Conservation (phyloP, 73 alveolate genomes). For the Strombidium stylifer region DNA sequence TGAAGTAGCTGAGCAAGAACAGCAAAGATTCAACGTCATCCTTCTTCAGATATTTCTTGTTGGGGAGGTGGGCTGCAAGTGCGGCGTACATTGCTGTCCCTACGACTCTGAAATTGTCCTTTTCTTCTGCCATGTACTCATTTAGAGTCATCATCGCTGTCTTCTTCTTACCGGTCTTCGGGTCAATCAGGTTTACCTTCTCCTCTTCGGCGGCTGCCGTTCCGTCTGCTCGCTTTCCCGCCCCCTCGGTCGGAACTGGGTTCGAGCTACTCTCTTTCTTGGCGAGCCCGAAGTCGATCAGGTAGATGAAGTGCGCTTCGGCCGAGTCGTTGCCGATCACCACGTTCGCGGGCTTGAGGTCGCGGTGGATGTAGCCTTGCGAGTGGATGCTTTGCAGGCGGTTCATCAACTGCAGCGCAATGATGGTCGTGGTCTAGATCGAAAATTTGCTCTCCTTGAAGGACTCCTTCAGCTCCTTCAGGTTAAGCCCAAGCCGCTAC, state of each 20-base stretch:
- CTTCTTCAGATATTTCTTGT: conserved; percentile 11
- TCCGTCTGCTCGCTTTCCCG: no score
- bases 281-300: conserved; percentile 55
- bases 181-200: no score
- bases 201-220: no score
- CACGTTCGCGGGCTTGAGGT: conserved; percentile 61
- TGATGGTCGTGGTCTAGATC: conserved; percentile 17
- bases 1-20: conserved; percentile 30
- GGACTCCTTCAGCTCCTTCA: conserved; percentile 21
- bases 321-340: conserved; percentile 18
- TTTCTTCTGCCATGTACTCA: no score
- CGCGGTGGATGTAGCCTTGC: conserved; percentile 56
- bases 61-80: conserved; percentile 48
- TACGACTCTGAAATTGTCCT: conserved; percentile 26
- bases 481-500: conserved; percentile 17
- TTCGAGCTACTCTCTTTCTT: conserved; percentile 14
- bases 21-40: conserved; percentile 46
- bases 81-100: conserved; percentile 67
- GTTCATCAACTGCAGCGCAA: conserved; percentile 20
- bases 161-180: no score
- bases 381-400: conserved; percentile 33
- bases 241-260: neutral
- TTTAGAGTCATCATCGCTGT: no score
- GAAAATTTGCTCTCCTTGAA: conserved; percentile 5
- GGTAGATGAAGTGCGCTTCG: conserved; percentile 15